These are phyloP conservation scores for Scedosporium minutisporum DNA, from an alignment of 2,329 filamentous ascomycete species.

Conservation along the genomic window DNA sequence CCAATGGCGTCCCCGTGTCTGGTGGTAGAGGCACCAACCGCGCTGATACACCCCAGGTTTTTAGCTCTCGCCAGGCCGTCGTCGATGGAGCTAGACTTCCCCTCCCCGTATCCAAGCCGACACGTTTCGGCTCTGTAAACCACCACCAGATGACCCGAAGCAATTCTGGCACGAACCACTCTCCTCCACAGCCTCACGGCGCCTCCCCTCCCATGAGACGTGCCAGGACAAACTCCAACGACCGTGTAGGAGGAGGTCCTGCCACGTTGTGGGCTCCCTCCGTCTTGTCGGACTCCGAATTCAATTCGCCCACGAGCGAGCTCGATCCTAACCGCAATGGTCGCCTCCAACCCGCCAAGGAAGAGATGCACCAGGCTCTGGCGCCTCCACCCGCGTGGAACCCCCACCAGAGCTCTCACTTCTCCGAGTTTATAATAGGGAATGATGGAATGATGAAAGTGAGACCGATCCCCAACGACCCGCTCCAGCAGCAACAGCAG, in stretches of 20 bases:
- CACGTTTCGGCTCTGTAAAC: slow-evolving; percentile 7
- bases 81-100: slow-evolving; percentile 6
- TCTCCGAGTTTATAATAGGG: slow-evolving; percentile 7
- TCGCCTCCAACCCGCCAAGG: background rate
- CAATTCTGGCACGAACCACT: slow-evolving; percentile 3
- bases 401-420: slow-evolving; percentile 5
- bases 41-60: slow-evolving; percentile 7
- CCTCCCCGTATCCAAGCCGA: slow-evolving; percentile 3
- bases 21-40: background rate
- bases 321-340: background rate
- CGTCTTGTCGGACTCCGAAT: slow-evolving; percentile 12
- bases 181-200: background rate
- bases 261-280: slow-evolving; percentile 11
- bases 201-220: slow-evolving; percentile 4
- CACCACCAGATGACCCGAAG: slow-evolving; percentile 1
- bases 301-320: slow-evolving; percentile 10
- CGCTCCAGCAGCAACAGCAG: background rate
- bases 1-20: slow-evolving; percentile 5
- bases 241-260: background rate
- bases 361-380: slow-evolving; percentile 1
- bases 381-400: slow-evolving; percentile 2
- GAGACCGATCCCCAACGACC: background rate
- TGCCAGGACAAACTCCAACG: slow-evolving; percentile 6
- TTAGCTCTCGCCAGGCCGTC: slow-evolving; percentile 4
- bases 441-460: slow-evolving; percentile 8